Base-by-base conservation (phyloP, 441 rosid genomes). In the Syzygium syzygioides region DNA sequence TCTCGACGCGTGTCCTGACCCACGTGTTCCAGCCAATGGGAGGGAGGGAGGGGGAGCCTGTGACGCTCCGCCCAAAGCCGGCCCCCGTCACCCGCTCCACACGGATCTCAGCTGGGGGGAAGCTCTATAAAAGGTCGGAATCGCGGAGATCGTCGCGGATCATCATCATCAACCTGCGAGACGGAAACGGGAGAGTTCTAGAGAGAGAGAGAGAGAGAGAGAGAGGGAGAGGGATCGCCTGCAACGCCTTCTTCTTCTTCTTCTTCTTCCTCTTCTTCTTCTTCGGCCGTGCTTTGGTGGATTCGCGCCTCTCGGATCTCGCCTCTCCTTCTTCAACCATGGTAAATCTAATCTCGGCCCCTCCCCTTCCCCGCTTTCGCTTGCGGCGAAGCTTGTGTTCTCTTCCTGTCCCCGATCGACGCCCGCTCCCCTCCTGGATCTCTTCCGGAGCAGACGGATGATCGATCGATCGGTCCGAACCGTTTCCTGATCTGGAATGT, bases 271-370 rank as follows among this genome's bases (percentile, higher is more conserved):
- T n/a, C 14, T 20, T 41, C 80, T 37, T 62, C 83, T 20, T 37
- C 85, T 41, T 17, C 88, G 80, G 79, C 87, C 86, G 87, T 66
- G 80, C 62, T 59, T 45, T 45, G 48, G 66, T 90, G 55, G 86
- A 54, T 90, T 89, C 7, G 86, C 88, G 83, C 89, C 85, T 45
- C 23, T 86, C 89, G 55, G 88, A 89, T 92, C 90, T 88, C 91
- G 88, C 90, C 30, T 54, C 8, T 30, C 11, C 28, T 28, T 50
- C 17, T 30, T 9, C 28, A 83, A 88, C 66, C 92, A 93, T 92
- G 95, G 95, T 94, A 91, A 91, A 86, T 50, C 53, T 50, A 30
- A 76, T 76, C 83, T 76, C 83, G 9, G 17, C 83, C 83, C 41
- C 41, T 50, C 83, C 41, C 32, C 32, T 60, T 59, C 79, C 19